Conservation (phyloP, 805 yeast species). For the Candida rishiriensis region DNA sequence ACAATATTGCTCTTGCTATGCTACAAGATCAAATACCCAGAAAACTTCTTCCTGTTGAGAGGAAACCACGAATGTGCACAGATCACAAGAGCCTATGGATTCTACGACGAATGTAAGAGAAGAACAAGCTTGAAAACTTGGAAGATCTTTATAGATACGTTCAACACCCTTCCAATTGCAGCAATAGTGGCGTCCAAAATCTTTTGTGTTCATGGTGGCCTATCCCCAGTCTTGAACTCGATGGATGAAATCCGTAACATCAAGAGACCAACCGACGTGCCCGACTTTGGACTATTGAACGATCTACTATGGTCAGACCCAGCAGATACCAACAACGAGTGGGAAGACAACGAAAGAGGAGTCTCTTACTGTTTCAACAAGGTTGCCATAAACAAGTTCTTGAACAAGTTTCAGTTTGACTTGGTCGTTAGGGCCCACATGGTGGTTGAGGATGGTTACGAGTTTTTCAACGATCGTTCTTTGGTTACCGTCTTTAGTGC, state of each 20-base stretch:
- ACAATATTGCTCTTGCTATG: conserved; percentile 84
- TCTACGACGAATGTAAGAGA: conserved; percentile 96
- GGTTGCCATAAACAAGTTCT: conserved; percentile 73
- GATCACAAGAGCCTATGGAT: conserved; percentile 94
- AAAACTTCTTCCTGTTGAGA: conserved; percentile 84
- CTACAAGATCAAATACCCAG: conserved; percentile 95
- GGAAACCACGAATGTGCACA: conserved; percentile 98
- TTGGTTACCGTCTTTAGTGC: conserved; percentile 72
- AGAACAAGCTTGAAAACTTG: conserved; percentile 89
- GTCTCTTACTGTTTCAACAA: conserved; percentile 77
- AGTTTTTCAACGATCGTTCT: conserved; percentile 67
- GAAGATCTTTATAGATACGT: conserved; percentile 91
- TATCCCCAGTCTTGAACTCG: conserved; percentile 66
- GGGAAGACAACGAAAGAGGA: conserved; percentile 87
- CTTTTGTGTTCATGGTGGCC: conserved; percentile 85
- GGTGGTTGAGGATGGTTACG: conserved; percentile 83
- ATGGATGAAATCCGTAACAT: conserved; percentile 73
- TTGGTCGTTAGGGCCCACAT: conserved; percentile 82
- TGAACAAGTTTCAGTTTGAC: conserved; percentile 72
- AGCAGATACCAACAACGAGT: conserved; percentile 74
- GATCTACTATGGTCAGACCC: conserved; percentile 85
- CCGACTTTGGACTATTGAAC: conserved; percentile 74
- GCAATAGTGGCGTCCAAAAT: conserved; percentile 95
- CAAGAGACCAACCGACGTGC: conserved; percentile 81
- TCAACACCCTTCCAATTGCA: conserved; percentile 92